Evolutionary conservation across 441 rosid genomes (phyloP).

Genomic region (Mallotus repandus): DNA sequence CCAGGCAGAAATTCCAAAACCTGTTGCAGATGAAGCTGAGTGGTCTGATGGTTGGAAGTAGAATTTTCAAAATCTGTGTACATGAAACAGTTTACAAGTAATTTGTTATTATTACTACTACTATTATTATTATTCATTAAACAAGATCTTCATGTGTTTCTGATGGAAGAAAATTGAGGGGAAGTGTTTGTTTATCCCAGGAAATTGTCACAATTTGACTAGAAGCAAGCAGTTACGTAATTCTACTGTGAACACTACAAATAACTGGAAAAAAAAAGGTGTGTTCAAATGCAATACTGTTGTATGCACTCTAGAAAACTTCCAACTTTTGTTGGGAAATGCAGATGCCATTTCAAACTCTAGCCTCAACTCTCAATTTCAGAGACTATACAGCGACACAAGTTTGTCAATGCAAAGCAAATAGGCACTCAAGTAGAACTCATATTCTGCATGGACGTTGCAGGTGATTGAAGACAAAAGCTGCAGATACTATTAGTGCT

Average conservation of each 20-base stretch:
- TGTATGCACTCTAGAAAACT: neutral
- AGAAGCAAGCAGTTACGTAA: neutral
- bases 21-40: constrained; percentile 46
- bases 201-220: neutral
- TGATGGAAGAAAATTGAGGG: neutral
- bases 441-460: neutral
- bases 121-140: neutral
- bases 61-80: neutral
- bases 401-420: neutral
- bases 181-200: neutral
- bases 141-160: neutral
- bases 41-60: constrained; percentile 74
- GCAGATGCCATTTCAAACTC: neutral
- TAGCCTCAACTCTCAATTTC: neutral
- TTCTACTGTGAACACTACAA: neutral
- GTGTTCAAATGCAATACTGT: neutral
- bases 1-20: constrained; percentile 32
- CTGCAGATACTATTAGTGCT: constrained; percentile 2
- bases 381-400: neutral
- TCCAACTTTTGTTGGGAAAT: neutral
- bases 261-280: neutral
- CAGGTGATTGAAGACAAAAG: constrained; percentile 1
- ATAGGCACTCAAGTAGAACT: neutral
- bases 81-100: neutral
- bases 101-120: neutral